Conservation (phyloP, 1,284 basidiomycete genomes). For the Apiotrichum sp. region DNA sequence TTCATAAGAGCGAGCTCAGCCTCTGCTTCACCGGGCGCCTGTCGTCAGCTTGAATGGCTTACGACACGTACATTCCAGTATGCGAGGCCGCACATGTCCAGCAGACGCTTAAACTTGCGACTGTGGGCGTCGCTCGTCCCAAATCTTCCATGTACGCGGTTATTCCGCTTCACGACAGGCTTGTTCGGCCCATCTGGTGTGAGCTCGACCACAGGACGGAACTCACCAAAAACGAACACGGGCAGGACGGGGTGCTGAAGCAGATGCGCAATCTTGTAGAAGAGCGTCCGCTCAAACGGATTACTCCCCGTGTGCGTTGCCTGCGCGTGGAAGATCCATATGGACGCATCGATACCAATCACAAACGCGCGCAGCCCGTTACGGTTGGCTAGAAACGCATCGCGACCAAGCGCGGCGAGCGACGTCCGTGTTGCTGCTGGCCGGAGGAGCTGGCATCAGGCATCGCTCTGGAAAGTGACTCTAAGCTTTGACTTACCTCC, state of each 20-base stretch:
- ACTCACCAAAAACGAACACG: constrained; percentile 75
- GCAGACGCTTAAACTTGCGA: constrained; percentile 67
- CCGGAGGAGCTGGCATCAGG: constrained; percentile 30
- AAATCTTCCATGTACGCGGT: constrained; percentile 49
- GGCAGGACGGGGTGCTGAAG: constrained; percentile 73
- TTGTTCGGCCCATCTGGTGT: constrained; percentile 65
- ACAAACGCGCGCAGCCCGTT: constrained; percentile 41
- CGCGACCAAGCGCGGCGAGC: constrained; percentile 30
- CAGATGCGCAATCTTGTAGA: constrained; percentile 58
- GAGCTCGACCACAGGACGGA: not conserved
- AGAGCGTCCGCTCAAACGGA: constrained; percentile 51
- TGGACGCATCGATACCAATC: constrained; percentile 48
- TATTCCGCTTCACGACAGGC: constrained; percentile 71
- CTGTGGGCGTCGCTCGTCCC: constrained; percentile 59
- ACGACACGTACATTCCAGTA: constrained; percentile 61
- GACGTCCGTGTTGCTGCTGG: constrained; percentile 36
- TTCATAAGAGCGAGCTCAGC: constrained; percentile 89
- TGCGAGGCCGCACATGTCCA: constrained; percentile 82
- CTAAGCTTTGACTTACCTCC: constrained; percentile 37
- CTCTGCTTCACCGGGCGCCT: constrained; percentile 94
- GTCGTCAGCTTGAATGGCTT: not conserved
- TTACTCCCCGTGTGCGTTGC: constrained; percentile 47
- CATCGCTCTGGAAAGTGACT: not conserved
- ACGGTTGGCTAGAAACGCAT: constrained; percentile 39
- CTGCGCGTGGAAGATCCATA: constrained; percentile 51